phyloP scores from a whole-genome alignment of 768 basidiomycete genomes.

The Rhodosporidiobolus sp. region DNA sequence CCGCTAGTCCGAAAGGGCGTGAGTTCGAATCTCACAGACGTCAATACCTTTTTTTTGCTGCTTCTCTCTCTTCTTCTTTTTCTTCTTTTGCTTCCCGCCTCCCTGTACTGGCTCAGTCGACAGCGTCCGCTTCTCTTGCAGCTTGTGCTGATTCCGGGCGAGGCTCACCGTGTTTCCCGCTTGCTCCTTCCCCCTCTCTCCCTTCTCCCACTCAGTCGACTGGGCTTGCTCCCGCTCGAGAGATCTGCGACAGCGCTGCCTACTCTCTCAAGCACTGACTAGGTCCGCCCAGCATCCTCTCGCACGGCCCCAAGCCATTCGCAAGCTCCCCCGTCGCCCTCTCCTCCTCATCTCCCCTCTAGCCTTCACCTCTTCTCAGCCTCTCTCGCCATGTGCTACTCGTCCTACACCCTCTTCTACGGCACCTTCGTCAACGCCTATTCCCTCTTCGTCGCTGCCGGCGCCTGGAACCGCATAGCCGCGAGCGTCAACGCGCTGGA shows the following conservation, averaged over 20 bases:
- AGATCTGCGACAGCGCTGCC: no score
- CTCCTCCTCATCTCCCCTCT: no score
- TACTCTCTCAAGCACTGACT: no score
- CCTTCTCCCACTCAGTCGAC: no score
- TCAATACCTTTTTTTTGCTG: slow-evolving; percentile 7
- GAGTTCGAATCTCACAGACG: slow-evolving; percentile 40
- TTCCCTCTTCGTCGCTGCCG: neutral
- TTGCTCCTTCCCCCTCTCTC: neutral
- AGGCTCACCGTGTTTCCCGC: no score
- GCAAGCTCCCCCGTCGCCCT: neutral
- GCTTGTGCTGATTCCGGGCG: no score
- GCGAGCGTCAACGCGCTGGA: neutral
- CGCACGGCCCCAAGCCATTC: neutral
- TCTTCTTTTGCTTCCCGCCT: neutral
- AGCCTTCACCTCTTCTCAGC: no score
- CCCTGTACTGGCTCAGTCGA: neutral
- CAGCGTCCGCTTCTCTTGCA: no score
- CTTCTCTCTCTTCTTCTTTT: neutral
- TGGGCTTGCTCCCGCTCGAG: no score
- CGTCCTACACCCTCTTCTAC: neutral
- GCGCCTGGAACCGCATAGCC: neutral
- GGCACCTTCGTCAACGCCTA: neutral
- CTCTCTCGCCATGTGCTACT: neutral
- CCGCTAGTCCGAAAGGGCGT: slow-evolving; percentile 38
- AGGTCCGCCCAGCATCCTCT: no score